Evolutionary conservation across 2,329 filamentous ascomycete species (phyloP).

Genomic region (Cladosporium halotolerans): DNA sequence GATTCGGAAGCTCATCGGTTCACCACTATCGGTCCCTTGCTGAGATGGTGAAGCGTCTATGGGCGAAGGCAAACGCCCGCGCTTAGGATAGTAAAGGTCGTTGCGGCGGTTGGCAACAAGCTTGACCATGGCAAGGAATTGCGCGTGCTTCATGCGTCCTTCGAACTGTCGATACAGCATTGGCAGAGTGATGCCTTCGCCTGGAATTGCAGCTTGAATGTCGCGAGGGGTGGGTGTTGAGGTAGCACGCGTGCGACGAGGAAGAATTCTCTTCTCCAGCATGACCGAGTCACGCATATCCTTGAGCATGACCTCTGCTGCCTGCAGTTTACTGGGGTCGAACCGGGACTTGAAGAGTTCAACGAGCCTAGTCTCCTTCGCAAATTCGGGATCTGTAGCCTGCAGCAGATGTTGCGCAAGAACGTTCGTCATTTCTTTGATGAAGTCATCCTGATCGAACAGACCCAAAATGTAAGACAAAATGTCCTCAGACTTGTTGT

Average conservation of each 20-base stretch:
- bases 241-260: slow-evolving; percentile 20
- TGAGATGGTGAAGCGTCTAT: background rate
- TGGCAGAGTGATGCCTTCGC: slow-evolving; percentile 31
- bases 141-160: slow-evolving; percentile 20
- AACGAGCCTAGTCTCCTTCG: slow-evolving; percentile 75
- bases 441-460: slow-evolving; percentile 87
- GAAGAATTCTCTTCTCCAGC: slow-evolving; percentile 45
- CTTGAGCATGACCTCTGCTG: slow-evolving; percentile 94
- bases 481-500: slow-evolving; percentile 82
- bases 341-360: slow-evolving; percentile 84
- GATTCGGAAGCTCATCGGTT: slow-evolving; percentile 69
- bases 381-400: slow-evolving; percentile 58
- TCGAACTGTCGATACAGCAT: slow-evolving; percentile 26
- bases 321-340: slow-evolving; percentile 77
- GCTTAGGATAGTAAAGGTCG: slow-evolving; percentile 26
- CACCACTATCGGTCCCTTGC: background rate
- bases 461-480: slow-evolving; percentile 84
- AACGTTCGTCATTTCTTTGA: slow-evolving; percentile 85
- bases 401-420: slow-evolving; percentile 73
- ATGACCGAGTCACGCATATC: slow-evolving; percentile 77
- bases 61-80: slow-evolving; percentile 20
- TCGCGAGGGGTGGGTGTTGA: slow-evolving; percentile 26
- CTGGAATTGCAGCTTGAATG: slow-evolving; percentile 29
- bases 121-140: slow-evolving; percentile 23
- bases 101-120: slow-evolving; percentile 24